Percentiles rank a stretch among this genome's conserved stretches.
Conservation (phyloP, 805 yeast species). For the Nakazawaea ambrosiae region DNA sequence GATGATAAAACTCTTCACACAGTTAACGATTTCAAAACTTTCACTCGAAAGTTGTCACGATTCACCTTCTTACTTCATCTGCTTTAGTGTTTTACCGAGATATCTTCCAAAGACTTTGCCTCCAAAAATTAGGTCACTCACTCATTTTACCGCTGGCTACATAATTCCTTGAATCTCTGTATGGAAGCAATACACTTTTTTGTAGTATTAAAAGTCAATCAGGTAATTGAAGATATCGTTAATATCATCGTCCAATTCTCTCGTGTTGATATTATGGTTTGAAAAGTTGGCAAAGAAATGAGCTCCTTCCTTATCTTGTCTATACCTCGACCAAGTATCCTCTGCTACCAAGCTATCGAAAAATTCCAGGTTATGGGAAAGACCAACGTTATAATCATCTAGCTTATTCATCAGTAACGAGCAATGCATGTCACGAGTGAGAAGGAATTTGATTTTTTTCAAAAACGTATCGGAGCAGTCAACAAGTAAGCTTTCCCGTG, state of each 20-base stretch:
- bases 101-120: too few species aligned
- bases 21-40: too few species aligned
- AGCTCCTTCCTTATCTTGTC: not conserved
- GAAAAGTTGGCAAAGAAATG: slow-evolving; percentile 9
- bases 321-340: slow-evolving; percentile 5
- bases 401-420: slow-evolving; percentile 1
- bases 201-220: slow-evolving; percentile 9
- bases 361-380: not conserved
- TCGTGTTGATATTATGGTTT: slow-evolving; percentile 6
- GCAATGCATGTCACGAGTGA: not conserved
- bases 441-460: not conserved
- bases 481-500: not conserved
- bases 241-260: not conserved
- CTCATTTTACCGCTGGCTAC: too few species aligned
- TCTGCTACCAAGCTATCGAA: slow-evolving; percentile 1
- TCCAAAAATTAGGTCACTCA: too few species aligned
- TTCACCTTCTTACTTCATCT: too few species aligned
- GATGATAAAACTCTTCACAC: too few species aligned
- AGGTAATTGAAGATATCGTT: slow-evolving; percentile 4
- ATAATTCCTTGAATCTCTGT: too few species aligned
- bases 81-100: too few species aligned
- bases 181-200: too few species aligned
- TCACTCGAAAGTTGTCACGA: too few species aligned
- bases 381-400: slow-evolving; percentile 1
- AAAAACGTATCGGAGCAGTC: not conserved